Conservation (phyloP, 345 rosid species). For the Populus ilicifolia region DNA sequence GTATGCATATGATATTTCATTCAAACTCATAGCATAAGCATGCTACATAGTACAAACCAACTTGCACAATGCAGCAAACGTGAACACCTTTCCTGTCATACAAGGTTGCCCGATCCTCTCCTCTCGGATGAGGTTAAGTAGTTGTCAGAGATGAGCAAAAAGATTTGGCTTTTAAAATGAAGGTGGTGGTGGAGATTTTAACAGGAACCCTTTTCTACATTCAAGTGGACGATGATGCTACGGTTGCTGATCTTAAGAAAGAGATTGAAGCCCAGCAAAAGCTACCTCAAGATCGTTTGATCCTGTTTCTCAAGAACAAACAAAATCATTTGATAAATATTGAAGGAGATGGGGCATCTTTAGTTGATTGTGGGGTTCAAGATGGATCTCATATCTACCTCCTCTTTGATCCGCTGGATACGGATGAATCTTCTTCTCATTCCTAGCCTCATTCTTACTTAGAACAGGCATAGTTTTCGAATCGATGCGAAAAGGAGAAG, state of each 20-base stretch:
- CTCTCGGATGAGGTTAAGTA: too few species aligned
- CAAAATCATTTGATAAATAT: conserved; percentile 8
- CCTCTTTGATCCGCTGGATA: conserved; percentile 38
- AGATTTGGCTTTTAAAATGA: conserved; percentile 35
- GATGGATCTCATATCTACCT: conserved; percentile 64
- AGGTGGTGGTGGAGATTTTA: conserved; percentile 59
- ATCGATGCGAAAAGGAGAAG: neutral
- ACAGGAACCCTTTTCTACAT: conserved; percentile 54
- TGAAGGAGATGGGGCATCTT: conserved; percentile 36
- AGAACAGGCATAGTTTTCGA: neutral
- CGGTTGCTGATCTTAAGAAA: conserved; percentile 49
- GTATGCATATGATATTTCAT: neutral
- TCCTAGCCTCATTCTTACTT: conserved; percentile 3
- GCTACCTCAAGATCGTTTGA: conserved; percentile 48
- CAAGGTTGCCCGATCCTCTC: conserved; percentile 1
- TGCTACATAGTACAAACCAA: conserved; percentile 12
- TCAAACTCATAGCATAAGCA: conserved; percentile 14
- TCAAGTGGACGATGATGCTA: conserved; percentile 46
- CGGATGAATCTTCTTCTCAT: conserved; percentile 15
- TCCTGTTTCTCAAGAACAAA: conserved; percentile 34
- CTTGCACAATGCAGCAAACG: conserved; percentile 21
- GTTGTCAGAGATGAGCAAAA: neutral
- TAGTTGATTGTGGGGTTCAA: conserved; percentile 44
- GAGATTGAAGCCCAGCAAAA: conserved; percentile 46
- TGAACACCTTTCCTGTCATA: conserved; percentile 13